Base-by-base conservation (phyloP, 495 filamentous ascomycete genomes). In the Lasiosphaeria miniovina region DNA sequence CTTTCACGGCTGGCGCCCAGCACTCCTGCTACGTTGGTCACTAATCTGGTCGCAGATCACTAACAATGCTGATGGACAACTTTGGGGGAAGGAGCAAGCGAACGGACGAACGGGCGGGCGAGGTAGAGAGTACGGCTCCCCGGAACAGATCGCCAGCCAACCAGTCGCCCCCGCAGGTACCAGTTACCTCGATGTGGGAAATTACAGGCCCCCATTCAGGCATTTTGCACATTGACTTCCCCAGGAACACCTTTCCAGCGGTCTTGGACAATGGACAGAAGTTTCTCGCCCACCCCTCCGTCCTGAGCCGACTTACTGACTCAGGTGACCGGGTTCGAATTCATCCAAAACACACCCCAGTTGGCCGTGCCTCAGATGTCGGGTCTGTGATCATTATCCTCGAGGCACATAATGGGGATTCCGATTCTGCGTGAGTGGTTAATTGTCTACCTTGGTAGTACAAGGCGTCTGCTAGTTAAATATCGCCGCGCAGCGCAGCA, bases 151-250 rank as follows among this genome's bases (percentile, higher is more conserved):
- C 36, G 43, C 52, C 36, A 40, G 50, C 55, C 33, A 15, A 8
- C 6, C 49, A 12, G 34, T 14, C 14, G 6, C 6, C 8, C 53
- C 40, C 40, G 24, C 31, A 59, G 50, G 65, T 63, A 60, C 12
- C 17, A 15, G 31, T 32, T 36, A 68, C 65, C 58, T 64, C 54
- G 58, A 64, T 54, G 61, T 62, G 62, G 65, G 65, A 68, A 61
- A 68, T 68, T 68, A 54, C 65, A 68, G 65, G 65, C 55, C 36
- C 51, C 56, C 62, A 61, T 62, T 63, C 62, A 68, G 57, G 65
- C 65, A 58, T 41, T 57, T 57, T 51, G 36, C 11, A 9, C 36
- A 6, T 32, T 34, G 31, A 17, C 48, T 49, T 49, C 17, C 51
- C 51, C 33, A 34, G 51, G 51, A 32, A 32, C 51, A 34, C 51